Evolutionary conservation across 345 rosid genomes (phyloP).

Genomic region (Anastatica hierochuntica): DNA sequence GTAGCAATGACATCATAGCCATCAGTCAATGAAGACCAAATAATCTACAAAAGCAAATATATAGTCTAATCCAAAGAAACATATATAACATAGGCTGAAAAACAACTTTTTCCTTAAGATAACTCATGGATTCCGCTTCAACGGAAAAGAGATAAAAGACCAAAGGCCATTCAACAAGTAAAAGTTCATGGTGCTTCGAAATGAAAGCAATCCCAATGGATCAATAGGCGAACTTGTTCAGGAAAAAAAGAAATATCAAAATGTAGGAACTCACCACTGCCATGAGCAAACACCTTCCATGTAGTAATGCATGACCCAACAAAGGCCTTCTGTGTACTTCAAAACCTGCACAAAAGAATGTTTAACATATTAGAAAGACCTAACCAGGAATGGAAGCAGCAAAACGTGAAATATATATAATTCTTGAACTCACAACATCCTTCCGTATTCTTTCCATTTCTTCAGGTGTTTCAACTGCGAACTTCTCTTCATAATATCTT

Average conservation of each 20-base stretch:
- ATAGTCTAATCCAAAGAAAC: no score
- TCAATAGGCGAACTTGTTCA: not conserved
- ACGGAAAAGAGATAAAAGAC: no score
- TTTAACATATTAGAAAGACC: conserved; percentile 9
- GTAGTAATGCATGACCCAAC: conserved; percentile 99
- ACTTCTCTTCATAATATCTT: conserved; percentile 90
- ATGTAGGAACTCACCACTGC: conserved; percentile 71
- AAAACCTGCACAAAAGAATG: conserved; percentile 43
- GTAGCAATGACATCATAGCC: not conserved
- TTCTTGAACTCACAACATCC: conserved; percentile 70
- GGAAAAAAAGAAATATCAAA: not conserved
- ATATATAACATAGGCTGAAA: not conserved
- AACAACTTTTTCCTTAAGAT: conserved; percentile 1
- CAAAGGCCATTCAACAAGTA: no score
- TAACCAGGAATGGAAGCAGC: not conserved
- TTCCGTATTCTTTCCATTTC: conserved; percentile 68
- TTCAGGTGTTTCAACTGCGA: conserved; percentile 47
- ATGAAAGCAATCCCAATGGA: not conserved
- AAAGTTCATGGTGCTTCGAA: no score
- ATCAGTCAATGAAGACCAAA: not conserved
- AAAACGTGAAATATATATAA: not conserved
- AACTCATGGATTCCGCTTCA: no score
- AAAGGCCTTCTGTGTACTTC: conserved; percentile 83
- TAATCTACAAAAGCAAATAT: not conserved
- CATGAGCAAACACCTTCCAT: conserved; percentile 99